Base-by-base conservation (phyloP, 257 asterid species). In the Nemophila menziesii region DNA sequence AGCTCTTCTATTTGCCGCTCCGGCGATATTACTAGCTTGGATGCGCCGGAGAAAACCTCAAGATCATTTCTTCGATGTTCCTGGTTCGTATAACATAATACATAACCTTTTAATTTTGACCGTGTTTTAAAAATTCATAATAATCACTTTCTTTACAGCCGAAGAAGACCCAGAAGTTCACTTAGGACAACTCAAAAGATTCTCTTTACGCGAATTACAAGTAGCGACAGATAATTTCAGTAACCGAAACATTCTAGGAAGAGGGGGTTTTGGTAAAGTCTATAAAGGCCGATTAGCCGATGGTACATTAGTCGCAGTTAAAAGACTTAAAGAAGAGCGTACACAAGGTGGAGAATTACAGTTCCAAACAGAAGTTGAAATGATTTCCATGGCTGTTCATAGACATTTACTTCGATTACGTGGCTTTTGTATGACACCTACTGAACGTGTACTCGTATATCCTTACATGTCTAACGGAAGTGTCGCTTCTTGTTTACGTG, bases 401-500 rank as follows among this genome's bases (percentile, higher is more conserved):
- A 72, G 84, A 11, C 83, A 87, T 61, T 63, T 87, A 46, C 95
- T 80, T 42, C 82, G 86, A 14, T 62, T 87, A 44, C 82, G 76
- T 56, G 97, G 97, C 41, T 87, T 87, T 64, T 83, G 95, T 66
- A 75, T 77, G 95, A 83, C 97, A 3, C 83, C 94, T 0, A 84
- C 92, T 0, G 97, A 89, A 66, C 70, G 97, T 56, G 54, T 89
- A 66, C 93, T 89, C 49, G 92, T 83, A 52, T 89, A 89, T 70
- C 98, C 98, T 33, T 89, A 41, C 44, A 84, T 89, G 95, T 71
- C 49, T 10, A 89, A 89, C 64, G 94, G 98, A 52, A 89, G 94
- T 72, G 95, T 89, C 42, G 92, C 98, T 48, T 89, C 98, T n/a
- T 82, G 95, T 66, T 74, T 89, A 66, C 73, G 98, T 74, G 97